Percentiles rank a stretch among this genome's conserved stretches.
phyloP scores from a whole-genome alignment of 2,329 filamentous ascomycete genomes.

The Cytospora mali region DNA sequence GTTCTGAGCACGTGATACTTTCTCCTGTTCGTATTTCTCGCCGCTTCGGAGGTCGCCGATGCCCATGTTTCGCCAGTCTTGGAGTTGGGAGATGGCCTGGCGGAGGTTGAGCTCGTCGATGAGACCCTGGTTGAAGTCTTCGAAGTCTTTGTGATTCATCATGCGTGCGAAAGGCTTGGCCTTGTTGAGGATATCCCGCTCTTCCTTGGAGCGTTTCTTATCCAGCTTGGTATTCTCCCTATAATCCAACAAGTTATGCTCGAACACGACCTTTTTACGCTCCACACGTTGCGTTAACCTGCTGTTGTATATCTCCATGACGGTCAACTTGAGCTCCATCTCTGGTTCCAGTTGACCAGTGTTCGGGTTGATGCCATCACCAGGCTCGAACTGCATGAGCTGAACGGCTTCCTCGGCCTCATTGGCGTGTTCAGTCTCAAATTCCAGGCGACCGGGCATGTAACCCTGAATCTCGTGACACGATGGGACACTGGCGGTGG shows the following conservation, averaged over 20 bases:
- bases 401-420: slow-evolving; percentile 98
- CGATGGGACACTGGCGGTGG: slow-evolving; percentile 89
- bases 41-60: slow-evolving; percentile 85
- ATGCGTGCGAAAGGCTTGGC: slow-evolving; percentile 95
- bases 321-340: slow-evolving; percentile 95
- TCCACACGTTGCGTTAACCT: slow-evolving; percentile 88
- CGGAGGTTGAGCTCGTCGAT: slow-evolving; percentile 90
- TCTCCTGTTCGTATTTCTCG: slow-evolving; percentile 92
- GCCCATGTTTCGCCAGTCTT: slow-evolving; percentile 87
- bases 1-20: slow-evolving; percentile 72
- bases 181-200: slow-evolving; percentile 87
- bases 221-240: slow-evolving; percentile 86
- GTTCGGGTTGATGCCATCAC: slow-evolving; percentile 82
- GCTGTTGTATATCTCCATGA: slow-evolving; percentile 98
- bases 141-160: slow-evolving; percentile 93
- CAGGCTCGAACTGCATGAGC: slow-evolving; percentile 96
- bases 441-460: slow-evolving; percentile 96
- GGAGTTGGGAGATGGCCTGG: slow-evolving; percentile 84
- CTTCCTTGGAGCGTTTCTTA: slow-evolving; percentile 95
- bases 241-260: slow-evolving; percentile 92
- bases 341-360: slow-evolving; percentile 91
- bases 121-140: slow-evolving; percentile 79
- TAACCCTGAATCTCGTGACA: slow-evolving; percentile 99
- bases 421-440: slow-evolving; percentile 96
- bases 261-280: slow-evolving; percentile 94